Base-by-base conservation (phyloP, 1,139 yeast genomes). In the Pichia sp. region DNA sequence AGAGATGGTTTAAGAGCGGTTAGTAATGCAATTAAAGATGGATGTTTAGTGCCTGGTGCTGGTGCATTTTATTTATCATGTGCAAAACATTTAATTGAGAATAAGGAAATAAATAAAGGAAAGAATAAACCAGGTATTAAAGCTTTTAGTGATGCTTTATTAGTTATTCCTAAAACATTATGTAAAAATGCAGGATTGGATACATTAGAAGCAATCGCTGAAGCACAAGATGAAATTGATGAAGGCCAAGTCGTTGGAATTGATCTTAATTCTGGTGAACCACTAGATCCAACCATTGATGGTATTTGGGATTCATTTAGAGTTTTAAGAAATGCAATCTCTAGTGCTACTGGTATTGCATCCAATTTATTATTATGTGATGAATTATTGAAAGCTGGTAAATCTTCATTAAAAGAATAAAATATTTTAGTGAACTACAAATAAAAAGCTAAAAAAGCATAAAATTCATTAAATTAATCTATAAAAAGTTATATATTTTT, bases 271-370 rank as follows among this genome's bases (percentile, higher is more conserved):
- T 76, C 92, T 12, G 99, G 99, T 37, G 97, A 90, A 60, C 95
- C 97, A 43, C 83, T 92, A 78, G 97, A 92, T 62, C 97, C 98
- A 39, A 73, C 87, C 9, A 77, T 86, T 46, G 96, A 87, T 62
- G 98, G 98, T 50, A 79, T 94, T 49, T 94, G 96, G 95, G 99
- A 94, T 67, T 85, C 95, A 32, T 92, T 78, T 71, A 74, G 98
- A 55, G 98, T 92, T 37, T 70, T 92, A 50, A 80, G 98, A 69
- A 92, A 94, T 64, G 96, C 96, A 26, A 71, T 94, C 46, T 81
- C 90, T 44, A 82, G 95, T 42, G 96, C 97, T 36, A 84, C 95
- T 5, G 96, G 97, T 46, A 94, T 94, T 60, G 92, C 98, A 1
- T 82, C 94, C 52, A 94, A 94, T 64, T 71, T 94, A 58, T 74